These are phyloP conservation scores for Inonotus obliquus DNA, from an alignment of 1,284 basidiomycete species.

Conservation along the genomic window DNA sequence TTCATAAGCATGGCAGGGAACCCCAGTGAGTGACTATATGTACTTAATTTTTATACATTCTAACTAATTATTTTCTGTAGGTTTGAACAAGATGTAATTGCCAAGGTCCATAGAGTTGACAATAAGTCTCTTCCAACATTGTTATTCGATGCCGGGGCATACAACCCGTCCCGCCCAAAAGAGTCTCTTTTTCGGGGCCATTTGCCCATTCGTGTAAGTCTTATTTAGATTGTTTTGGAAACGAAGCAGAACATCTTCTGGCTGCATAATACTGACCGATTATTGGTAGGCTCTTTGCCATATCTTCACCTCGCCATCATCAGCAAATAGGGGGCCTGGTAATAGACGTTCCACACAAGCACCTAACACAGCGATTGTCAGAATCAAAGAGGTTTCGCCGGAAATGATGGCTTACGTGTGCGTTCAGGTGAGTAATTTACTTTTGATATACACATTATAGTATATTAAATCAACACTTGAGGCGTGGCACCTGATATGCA, in stretches of 20 bases:
- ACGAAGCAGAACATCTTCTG: too few species aligned
- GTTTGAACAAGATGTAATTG: not conserved
- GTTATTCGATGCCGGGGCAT: not conserved
- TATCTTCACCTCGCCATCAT: not conserved
- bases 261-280: too few species aligned
- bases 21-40: not conserved
- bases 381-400: not conserved
- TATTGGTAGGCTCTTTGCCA: not conserved
- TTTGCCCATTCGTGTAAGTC: not conserved
- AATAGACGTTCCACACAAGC: not conserved
- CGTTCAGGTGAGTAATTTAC: not conserved
- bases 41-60: not conserved
- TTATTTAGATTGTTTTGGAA: not conserved
- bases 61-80: not conserved
- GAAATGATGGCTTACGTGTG: conserved; percentile 2
- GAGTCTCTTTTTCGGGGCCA: not conserved
- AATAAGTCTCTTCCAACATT: not conserved
- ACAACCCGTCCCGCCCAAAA: not conserved
- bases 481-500: not conserved
- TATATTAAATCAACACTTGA: not conserved
- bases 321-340: not conserved
- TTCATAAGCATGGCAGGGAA: not conserved
- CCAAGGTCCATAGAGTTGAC: not conserved
- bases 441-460: not conserved
- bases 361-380: not conserved